Base-by-base conservation (phyloP, 768 basidiomycete species). In the Hypsizygus marmoreus region DNA sequence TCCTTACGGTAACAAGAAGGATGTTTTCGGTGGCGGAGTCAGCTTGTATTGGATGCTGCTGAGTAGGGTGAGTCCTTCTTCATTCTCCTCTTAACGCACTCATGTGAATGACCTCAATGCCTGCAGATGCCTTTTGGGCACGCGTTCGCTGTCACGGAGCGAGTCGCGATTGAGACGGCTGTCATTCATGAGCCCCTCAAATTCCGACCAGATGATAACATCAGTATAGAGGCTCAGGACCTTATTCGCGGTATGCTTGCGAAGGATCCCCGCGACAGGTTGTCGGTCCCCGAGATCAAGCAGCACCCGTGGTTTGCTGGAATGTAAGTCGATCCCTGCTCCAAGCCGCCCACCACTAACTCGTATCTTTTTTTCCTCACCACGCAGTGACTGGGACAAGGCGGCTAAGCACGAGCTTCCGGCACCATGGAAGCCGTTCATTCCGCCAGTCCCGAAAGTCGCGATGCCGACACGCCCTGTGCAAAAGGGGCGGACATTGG, bases 81-180 rank as follows among this genome's bases (percentile, higher is more conserved):
- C 2, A 4, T 16, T 34, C 9, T 11, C 4, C 16, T 29, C 14
- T 19, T 17, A 20, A 25, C 6, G 6, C 4, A 5, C 6, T 0
- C 13, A 20, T 33, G 5, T 19, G 14, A n/a, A 13, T 19, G 10
- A 30, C 20, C n/a, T 10, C 1, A 11, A 13, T 36, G n/a, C n/a
- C n/a, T 42, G 6, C 17, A 54, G 53, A 24, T 51, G 4, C 53
- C 53, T 1, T 54, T 54, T 4, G 53, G 53, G 1, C 20, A 24
- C 16, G 39, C 40, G 5, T 19, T 20, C 4, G 42, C 40, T n/a
- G n/a, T 4, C 20, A 26, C 1, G 33, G 41, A 4, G 36, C 37
- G 10, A 33, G 44, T 1, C 25, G 35, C 1, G 28, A 40, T n/a
- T n/a, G n/a, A n/a, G n/a, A n/a, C n/a, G 8, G 31, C 45, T 2